A percentile compares a stretch with the other conserved stretches of the same genome.
Evolutionary conservation across 2,329 filamentous ascomycete genomes (phyloP).

Genomic region (Colletotrichum sp.): DNA sequence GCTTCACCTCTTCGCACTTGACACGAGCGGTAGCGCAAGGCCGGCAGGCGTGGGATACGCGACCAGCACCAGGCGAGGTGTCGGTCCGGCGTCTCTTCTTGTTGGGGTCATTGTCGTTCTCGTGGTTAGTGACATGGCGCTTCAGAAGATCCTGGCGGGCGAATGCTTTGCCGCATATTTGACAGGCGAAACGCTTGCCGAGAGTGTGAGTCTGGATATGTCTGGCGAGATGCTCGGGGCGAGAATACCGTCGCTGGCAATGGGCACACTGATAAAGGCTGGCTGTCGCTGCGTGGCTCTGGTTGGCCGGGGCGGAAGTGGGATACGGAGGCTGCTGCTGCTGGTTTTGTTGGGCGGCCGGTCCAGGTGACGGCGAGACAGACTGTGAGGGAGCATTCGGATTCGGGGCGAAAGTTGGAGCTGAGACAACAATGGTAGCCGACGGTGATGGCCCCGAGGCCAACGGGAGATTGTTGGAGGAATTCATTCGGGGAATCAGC

Average conservation of each 20-base stretch:
- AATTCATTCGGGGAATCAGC: not conserved
- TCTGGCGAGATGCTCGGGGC: conserved; percentile 58
- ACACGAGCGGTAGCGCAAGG: conserved; percentile 57
- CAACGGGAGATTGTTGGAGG: not conserved
- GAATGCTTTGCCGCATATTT: conserved; percentile 59
- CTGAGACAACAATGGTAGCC: conserved; percentile 7
- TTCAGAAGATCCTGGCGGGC: conserved; percentile 59
- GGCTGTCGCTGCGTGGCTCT: conserved; percentile 29
- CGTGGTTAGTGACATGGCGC: conserved; percentile 56
- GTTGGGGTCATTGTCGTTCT: conserved; percentile 47
- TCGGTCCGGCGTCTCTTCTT: conserved; percentile 53
- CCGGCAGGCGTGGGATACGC: conserved; percentile 59
- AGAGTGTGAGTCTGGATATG: conserved; percentile 57
- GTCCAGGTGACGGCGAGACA: conserved; percentile 5
- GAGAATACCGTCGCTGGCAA: conserved; percentile 56
- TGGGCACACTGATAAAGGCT: conserved; percentile 55
- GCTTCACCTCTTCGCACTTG: conserved; percentile 61
- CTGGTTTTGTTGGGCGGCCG: not conserved
- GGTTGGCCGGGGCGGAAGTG: conserved; percentile 1
- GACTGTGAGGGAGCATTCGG: not conserved
- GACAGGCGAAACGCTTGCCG: conserved; percentile 53
- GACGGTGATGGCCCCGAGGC: not conserved
- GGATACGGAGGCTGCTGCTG: not conserved
- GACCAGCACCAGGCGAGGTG: conserved; percentile 48
- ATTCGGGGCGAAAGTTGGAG: not conserved